A percentile compares a stretch with the other conserved stretches of the same genome.
These are phyloP conservation scores for Madurella mycetomatis DNA, from an alignment of 2,329 filamentous ascomycete species.

Conservation along the genomic window DNA sequence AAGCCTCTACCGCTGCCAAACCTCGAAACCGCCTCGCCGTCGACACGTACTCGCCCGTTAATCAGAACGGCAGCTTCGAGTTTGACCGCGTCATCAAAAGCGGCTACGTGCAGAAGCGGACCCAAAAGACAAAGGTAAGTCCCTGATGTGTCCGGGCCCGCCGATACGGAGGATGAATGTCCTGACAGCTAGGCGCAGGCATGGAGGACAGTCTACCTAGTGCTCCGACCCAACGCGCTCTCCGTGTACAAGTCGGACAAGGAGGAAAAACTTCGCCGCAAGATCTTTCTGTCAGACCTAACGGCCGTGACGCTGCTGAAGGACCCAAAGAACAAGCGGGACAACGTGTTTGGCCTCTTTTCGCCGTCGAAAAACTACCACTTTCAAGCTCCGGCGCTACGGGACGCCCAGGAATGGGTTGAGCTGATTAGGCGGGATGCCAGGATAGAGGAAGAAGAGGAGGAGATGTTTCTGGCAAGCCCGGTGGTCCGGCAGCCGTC, in stretches of 20 bases:
- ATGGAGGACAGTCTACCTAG: constrained; percentile 87
- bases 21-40: constrained; percentile 45
- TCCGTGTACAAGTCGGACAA: constrained; percentile 91
- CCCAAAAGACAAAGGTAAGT: constrained; percentile 84
- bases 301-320: constrained; percentile 86
- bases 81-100: constrained; percentile 92
- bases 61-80: constrained; percentile 91
- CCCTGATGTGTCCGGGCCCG: background rate
- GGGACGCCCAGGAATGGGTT: constrained; percentile 84
- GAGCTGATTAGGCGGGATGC: constrained; percentile 73
- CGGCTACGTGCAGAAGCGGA: constrained; percentile 80
- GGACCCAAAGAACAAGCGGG: constrained; percentile 80
- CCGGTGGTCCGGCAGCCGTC: constrained; percentile 52
- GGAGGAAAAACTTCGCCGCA: constrained; percentile 83
- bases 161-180: background rate
- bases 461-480: constrained; percentile 72
- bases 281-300: constrained; percentile 82
- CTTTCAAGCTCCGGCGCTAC: constrained; percentile 68
- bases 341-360: constrained; percentile 88
- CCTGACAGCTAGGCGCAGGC: constrained; percentile 46
- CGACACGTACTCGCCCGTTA: constrained; percentile 77
- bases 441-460: constrained; percentile 82
- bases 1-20: constrained; percentile 28
- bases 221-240: constrained; percentile 82
- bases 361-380: constrained; percentile 89